A percentile compares a stretch with the other conserved stretches of the same genome.
Conservation (phyloP, 768 basidiomycete genomes). For the Naganishia friedmannii region DNA sequence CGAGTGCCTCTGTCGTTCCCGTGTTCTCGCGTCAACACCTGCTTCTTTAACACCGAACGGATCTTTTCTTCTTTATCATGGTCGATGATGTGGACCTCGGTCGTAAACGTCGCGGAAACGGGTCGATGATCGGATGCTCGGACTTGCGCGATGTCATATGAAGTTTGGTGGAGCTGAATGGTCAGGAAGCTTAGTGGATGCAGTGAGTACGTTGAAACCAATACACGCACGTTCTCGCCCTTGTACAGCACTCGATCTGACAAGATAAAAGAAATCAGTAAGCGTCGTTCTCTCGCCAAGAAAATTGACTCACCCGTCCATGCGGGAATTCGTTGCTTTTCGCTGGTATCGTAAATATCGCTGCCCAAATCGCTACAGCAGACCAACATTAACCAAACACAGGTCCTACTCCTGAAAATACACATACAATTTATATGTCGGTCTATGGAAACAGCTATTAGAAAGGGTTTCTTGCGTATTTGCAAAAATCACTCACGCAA, state of each 20-base stretch:
- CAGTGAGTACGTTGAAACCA: too few relatives aligned
- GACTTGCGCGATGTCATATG: constrained; percentile 81
- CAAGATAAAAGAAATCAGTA: constrained; percentile 31
- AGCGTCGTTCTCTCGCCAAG: constrained; percentile 1
- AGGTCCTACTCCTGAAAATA: constrained; percentile 56
- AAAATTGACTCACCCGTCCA: constrained; percentile 74
- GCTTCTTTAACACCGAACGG: constrained; percentile 33
- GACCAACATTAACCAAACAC: constrained; percentile 20
- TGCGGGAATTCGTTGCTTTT: constrained; percentile 92
- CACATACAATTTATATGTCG: constrained; percentile 82
- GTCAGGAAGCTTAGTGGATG: background rate
- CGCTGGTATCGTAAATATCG: constrained; percentile 87
- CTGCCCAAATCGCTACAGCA: constrained; percentile 54
- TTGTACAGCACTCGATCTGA: constrained; percentile 88
- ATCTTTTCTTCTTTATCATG: constrained; percentile 68
- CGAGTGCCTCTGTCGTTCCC: background rate
- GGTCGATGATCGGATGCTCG: constrained; percentile 93
- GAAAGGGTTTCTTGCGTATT: too few relatives aligned
- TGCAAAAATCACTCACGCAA: constrained; percentile 52
- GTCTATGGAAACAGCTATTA: constrained; percentile 51
- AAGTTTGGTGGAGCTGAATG: constrained; percentile 62
- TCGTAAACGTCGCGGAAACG: constrained; percentile 80
- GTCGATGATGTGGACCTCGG: constrained; percentile 75
- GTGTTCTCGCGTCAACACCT: background rate
- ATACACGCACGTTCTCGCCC: constrained; percentile 57